phyloP scores from a whole-genome alignment of 1,284 basidiomycete genomes.

The Cerrena zonata region DNA sequence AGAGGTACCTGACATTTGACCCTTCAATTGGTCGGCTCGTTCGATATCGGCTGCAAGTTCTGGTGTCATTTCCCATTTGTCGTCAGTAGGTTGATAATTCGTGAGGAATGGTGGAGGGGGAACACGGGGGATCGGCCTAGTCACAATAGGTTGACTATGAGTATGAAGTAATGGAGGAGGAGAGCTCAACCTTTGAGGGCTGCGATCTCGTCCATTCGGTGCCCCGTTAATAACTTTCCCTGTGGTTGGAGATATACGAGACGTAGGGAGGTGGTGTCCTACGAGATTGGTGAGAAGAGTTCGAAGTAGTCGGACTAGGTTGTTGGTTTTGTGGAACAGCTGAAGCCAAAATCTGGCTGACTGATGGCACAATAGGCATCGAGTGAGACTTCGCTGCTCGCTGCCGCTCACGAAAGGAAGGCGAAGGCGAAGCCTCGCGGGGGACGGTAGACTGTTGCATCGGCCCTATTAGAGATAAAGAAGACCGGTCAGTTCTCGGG shows the following conservation, averaged over 20 bases:
- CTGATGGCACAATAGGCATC: constrained; percentile 53
- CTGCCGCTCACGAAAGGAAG: constrained; percentile 53
- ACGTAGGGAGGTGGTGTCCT: constrained; percentile 37
- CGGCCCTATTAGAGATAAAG: constrained; percentile 20
- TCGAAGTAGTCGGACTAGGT: constrained; percentile 52
- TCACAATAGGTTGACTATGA: constrained; percentile 28
- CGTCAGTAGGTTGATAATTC: constrained; percentile 45
- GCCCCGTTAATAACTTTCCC: constrained; percentile 39
- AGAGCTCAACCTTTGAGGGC: constrained; percentile 28
- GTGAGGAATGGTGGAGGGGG: constrained; percentile 48
- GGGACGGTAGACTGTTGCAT: constrained; percentile 43
- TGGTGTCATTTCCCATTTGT: constrained; percentile 61
- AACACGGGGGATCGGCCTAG: constrained; percentile 52
- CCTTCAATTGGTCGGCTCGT: constrained; percentile 43
- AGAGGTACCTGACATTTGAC: constrained; percentile 34
- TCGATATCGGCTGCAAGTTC: constrained; percentile 67
- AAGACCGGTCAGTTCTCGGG: constrained; percentile 13
- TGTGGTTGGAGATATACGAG: constrained; percentile 32
- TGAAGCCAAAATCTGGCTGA: constrained; percentile 41
- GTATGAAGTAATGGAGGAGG: constrained; percentile 27
- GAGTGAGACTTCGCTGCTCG: constrained; percentile 56
- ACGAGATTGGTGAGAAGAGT: constrained; percentile 36
- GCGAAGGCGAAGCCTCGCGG: constrained; percentile 65
- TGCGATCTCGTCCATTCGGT: constrained; percentile 23
- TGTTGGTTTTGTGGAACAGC: constrained; percentile 33